Percentiles rank a stretch among this genome's conserved stretches.
Evolutionary conservation across 257 asterid genomes (phyloP).

Genomic region (Nicotiana attenuata): DNA sequence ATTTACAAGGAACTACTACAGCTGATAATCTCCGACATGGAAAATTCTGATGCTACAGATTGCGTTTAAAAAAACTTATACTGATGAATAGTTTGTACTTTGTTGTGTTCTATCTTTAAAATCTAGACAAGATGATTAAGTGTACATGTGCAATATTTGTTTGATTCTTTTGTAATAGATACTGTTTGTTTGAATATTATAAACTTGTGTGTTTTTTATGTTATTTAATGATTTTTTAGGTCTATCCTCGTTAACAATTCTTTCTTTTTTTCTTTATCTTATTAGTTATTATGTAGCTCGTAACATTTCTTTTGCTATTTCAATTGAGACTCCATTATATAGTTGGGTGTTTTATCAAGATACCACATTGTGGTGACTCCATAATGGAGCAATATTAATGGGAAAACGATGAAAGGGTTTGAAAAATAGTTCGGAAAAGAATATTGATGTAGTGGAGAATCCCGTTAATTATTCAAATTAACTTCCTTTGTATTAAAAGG

Average conservation of each 20-base stretch:
- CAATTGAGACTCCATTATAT: no score
- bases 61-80: neutral
- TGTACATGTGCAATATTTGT: neutral
- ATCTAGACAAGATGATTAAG: neutral
- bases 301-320: neutral
- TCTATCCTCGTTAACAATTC: neutral
- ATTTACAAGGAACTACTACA: neutral
- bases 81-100: neutral
- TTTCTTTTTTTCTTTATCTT: no score
- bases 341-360: no score
- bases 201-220: no score
- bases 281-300: neutral
- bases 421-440: no score
- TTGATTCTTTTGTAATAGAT: neutral
- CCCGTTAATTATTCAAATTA: no score
- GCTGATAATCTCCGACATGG: neutral
- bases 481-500: no score
- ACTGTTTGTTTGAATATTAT: neutral
- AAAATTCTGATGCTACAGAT: neutral
- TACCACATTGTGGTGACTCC: no score
- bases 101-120: neutral
- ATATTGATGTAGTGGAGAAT: no score
- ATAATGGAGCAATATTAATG: no score
- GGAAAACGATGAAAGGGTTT: no score
- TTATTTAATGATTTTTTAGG: neutral